Conservation (phyloP, 2,329 filamentous ascomycete species). For the Diaporthe eres region DNA sequence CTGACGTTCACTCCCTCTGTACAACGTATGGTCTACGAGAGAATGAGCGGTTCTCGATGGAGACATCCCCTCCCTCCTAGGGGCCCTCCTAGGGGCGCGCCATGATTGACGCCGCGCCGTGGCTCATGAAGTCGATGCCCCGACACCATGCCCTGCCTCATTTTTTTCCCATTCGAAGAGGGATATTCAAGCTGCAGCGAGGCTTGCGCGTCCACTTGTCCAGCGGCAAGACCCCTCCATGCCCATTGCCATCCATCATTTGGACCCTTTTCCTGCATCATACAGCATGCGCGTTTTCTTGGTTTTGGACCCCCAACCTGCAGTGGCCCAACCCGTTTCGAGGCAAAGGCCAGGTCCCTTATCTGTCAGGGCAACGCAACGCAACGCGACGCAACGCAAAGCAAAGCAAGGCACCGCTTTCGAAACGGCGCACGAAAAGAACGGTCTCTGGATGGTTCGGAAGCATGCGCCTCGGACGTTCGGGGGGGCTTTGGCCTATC, state of each 20-base stretch:
- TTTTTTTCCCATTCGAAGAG: neutral
- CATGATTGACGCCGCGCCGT: neutral
- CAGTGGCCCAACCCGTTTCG: conserved; percentile 33
- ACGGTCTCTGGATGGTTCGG: conserved; percentile 5
- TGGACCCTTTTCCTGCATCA: conserved; percentile 33
- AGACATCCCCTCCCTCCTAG: neutral
- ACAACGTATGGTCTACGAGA: neutral
- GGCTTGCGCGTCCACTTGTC: conserved; percentile 16
- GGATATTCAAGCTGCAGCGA: neutral
- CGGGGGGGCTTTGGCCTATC: conserved; percentile 12
- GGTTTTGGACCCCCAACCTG: conserved; percentile 10
- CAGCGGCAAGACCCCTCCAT: neutral
- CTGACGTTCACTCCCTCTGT: neutral
- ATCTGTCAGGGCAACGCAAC: conserved; percentile 31
- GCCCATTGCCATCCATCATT: neutral
- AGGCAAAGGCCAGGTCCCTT: conserved; percentile 31
- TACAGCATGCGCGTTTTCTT: conserved; percentile 21
- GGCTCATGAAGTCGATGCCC: neutral
- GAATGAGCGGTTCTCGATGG: neutral
- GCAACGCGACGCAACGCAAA: neutral
- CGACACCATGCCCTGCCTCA: neutral
- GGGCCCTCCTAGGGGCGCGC: neutral
- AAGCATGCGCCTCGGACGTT: conserved; percentile 10
- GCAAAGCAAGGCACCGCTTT: neutral
- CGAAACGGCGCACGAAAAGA: neutral